These are phyloP conservation scores for Rhazya stricta DNA, from an alignment of 257 asterid species.

Conservation along the genomic window DNA sequence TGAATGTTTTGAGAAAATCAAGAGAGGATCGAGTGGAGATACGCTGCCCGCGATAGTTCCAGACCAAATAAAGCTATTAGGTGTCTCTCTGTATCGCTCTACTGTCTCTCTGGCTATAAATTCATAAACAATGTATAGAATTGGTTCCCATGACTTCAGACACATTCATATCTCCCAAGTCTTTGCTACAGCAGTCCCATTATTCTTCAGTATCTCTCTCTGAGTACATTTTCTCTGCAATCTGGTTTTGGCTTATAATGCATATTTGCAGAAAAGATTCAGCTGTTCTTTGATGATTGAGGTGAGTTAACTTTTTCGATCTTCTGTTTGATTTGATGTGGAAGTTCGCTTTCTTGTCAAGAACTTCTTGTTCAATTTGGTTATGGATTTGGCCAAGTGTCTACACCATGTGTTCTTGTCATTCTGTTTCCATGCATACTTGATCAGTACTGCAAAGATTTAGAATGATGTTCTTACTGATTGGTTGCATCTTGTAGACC, in stretches of 20 bases:
- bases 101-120: not conserved
- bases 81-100: not conserved
- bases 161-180: not conserved
- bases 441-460: no score
- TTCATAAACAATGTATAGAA: no score
- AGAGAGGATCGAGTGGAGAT: slow-evolving; percentile 3
- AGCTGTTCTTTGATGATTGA: not conserved
- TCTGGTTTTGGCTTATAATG: not conserved
- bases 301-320: slow-evolving; percentile 4
- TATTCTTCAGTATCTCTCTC: not conserved
- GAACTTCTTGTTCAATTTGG: no score
- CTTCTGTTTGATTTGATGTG: not conserved
- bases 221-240: not conserved
- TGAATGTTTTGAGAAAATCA: slow-evolving; percentile 1
- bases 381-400: no score
- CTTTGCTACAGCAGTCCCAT: not conserved
- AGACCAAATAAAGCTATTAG: slow-evolving; percentile 7
- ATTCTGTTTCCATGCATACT: no score
- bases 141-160: not conserved
- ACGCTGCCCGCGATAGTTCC: not conserved
- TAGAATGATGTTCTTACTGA: not conserved
- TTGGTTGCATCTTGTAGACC: no score
- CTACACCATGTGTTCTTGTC: no score
- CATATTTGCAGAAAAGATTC: not conserved
- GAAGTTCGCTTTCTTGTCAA: not conserved